Percentiles rank a stretch among this genome's conserved stretches.
phyloP scores from a whole-genome alignment of 495 filamentous ascomycete genomes.

The Neurospora terricola region DNA sequence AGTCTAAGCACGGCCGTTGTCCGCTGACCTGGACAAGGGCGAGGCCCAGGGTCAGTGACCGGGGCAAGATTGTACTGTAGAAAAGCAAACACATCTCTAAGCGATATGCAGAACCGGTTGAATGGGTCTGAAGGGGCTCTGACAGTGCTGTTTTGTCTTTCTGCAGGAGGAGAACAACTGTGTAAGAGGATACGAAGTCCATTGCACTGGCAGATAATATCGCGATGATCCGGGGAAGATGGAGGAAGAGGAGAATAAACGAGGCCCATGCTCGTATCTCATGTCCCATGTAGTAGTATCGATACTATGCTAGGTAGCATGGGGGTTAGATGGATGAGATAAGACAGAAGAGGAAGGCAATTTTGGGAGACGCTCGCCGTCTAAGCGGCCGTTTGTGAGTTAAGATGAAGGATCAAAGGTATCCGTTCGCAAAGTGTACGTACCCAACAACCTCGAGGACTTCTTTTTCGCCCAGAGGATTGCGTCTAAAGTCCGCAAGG shows the following conservation, averaged over 20 bases:
- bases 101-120: background rate
- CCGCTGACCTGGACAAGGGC: background rate
- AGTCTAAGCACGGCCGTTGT: background rate
- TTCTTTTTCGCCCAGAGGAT: background rate
- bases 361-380: background rate
- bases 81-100: background rate
- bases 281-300: background rate
- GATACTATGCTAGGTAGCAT: background rate
- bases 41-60: background rate
- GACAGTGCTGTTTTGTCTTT: background rate
- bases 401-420: background rate
- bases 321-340: background rate
- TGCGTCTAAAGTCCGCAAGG: background rate
- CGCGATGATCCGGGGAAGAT: background rate
- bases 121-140: background rate
- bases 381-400: background rate
- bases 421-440: background rate
- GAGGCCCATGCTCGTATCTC: background rate
- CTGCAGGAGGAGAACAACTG: background rate
- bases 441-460: background rate
- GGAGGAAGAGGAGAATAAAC: background rate
- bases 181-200: background rate
- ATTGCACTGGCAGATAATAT: background rate
- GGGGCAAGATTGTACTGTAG: background rate
- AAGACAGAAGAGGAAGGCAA: background rate